Base-by-base conservation (phyloP, 75 land plant species). In the Azolla pinnata region DNA sequence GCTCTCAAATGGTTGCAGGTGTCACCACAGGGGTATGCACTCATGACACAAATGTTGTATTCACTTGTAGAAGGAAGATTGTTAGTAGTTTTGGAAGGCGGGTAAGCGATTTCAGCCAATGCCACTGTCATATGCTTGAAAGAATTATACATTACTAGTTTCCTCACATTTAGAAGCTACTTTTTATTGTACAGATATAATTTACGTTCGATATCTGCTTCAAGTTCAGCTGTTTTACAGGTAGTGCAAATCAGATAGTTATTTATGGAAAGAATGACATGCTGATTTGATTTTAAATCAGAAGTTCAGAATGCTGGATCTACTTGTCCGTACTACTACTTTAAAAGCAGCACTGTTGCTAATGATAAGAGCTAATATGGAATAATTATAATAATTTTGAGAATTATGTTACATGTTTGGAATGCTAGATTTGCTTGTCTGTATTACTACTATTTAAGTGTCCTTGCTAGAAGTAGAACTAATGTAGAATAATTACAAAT, bases 71-170 rank as follows among this genome's bases (percentile, higher is more conserved):
- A 63, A 30, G 86, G 97, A 31, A 84, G 81, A 59, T 59, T 92
- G 71, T 79, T 92, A 55, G 88, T 87, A 64, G 75, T 92, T 47
- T 75, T 92, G 63, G 97, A 92, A 76, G 97, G 97, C 66, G 97
- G 97, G 92, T 88, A 24, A 9, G 91, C n/a, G n/a, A n/a, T n/a
- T n/a, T n/a, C n/a, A n/a, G n/a, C n/a, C n/a, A n/a, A n/a, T n/a
- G n/a, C n/a, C n/a, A n/a, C n/a, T n/a, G n/a, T n/a, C n/a, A n/a
- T n/a, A n/a, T n/a, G n/a, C n/a, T n/a, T n/a, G n/a, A n/a, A n/a
- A n/a, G n/a, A n/a, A n/a, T n/a, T n/a, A n/a, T n/a, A n/a, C n/a
- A n/a, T n/a, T n/a, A n/a, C n/a, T n/a, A n/a, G n/a, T n/a, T n/a
- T n/a, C n/a, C n/a, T n/a, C n/a, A n/a, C n/a, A n/a, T n/a, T n/a